Base-by-base conservation (phyloP, 2,329 filamentous ascomycete genomes). In the Hypoxylon sp. region DNA sequence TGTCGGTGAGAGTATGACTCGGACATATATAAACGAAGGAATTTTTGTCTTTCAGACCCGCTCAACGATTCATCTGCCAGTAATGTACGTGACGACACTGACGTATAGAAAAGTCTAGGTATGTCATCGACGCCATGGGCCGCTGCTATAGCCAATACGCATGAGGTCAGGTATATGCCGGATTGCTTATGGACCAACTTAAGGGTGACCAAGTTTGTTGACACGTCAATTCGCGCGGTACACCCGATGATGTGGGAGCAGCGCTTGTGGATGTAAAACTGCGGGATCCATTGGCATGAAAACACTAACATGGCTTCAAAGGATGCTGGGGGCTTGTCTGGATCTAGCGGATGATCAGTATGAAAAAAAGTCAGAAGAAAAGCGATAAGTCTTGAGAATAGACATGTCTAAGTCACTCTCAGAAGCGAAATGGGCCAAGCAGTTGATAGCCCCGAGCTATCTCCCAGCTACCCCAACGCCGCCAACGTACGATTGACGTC, bases 181-280 rank as follows among this genome's bases (percentile, higher is more conserved):
- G 51, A 54, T 33, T 29, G 46, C 59, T 39, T 60, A 55, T 50
- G 42, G 55, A 61, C 51, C 37, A 53, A 68, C 61, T 59, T 59
- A 55, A 50, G 60, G 47, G 52, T 59, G 60, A 29, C 50, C 57
- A 64, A 61, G 60, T 53, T 33, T 63, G 70, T 65, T 67, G 60
- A 68, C 59, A 75, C 68, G 61, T 71, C 54, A 67, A 70, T 59
- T 60, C 53, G 70, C 60, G 66, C 66, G 66, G 54, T 60, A 63
- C 63, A 73, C 67, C 67, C 70, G 58, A 64, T 24, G 52, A 66
- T 37, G 42, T 61, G 59, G 61, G 60, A 54, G 47, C 37, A 24
- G 52, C 57, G 65, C 60, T 64, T 59, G 62, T 52, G 59, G 51
- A 55, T 61, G 62, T 63, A 50, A 71, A 68, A 57, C 48, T 33